A percentile compares a stretch with the other conserved stretches of the same genome.
These are phyloP conservation scores for Phytophthora aleatoria DNA, from an alignment of 352 stramenopile genomes.

Conservation along the genomic window DNA sequence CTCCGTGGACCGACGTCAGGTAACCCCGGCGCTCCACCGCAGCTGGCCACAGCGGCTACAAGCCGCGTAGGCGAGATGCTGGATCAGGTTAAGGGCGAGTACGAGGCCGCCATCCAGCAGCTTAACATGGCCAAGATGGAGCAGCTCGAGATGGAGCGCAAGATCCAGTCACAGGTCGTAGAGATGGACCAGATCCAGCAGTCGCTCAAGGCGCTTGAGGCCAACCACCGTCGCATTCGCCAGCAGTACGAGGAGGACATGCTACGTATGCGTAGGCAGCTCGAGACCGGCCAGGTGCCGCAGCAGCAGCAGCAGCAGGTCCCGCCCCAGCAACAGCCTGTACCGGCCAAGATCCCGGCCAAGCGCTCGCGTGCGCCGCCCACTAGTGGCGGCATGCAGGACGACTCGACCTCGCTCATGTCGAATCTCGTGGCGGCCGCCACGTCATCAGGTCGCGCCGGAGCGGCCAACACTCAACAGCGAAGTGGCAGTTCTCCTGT, in stretches of 20 bases:
- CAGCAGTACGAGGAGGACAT: slow-evolving; percentile 89
- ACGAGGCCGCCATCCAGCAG: slow-evolving; percentile 83
- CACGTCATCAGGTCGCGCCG: slow-evolving; percentile 51
- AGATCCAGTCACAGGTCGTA: slow-evolving; percentile 85
- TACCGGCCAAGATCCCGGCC: slow-evolving; percentile 48
- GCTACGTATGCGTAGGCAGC: slow-evolving; percentile 79
- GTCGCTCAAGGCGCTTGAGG: slow-evolving; percentile 82
- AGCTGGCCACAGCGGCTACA: slow-evolving; percentile 41
- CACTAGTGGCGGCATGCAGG: slow-evolving; percentile 48
- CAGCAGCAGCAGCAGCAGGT: slow-evolving; percentile 58
- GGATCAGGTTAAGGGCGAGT: slow-evolving; percentile 85
- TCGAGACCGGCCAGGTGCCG: slow-evolving; percentile 59
- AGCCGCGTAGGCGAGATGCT: slow-evolving; percentile 82
- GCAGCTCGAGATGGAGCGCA: slow-evolving; percentile 87
- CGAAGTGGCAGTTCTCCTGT: slow-evolving; percentile 50
- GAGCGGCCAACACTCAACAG: slow-evolving; percentile 36
- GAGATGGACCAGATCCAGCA: slow-evolving; percentile 91
- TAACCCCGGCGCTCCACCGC: slow-evolving; percentile 44
- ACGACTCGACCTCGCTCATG: slow-evolving; percentile 64
- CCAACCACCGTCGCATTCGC: slow-evolving; percentile 81
- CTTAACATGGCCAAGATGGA: slow-evolving; percentile 90
- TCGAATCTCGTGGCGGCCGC: slow-evolving; percentile 62
- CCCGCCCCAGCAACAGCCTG: slow-evolving; percentile 41
- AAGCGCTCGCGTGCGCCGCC: slow-evolving; percentile 58
- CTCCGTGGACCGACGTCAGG: slow-evolving; percentile 62